These are phyloP conservation scores for Pichia sp. DNA, from an alignment of 1,139 yeast genomes.

Conservation along the genomic window DNA sequence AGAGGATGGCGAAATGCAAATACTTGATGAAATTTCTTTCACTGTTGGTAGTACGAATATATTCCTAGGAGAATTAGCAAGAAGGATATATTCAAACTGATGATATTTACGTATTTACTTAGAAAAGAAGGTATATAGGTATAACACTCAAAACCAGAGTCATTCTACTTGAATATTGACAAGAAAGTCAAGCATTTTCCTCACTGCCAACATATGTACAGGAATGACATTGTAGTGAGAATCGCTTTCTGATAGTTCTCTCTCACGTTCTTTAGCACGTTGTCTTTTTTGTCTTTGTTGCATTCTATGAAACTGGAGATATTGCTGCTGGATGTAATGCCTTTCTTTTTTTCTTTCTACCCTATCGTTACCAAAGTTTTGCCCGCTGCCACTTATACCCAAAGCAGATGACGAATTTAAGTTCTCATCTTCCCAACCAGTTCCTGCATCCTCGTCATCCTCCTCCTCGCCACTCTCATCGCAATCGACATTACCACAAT, in stretches of 20 bases:
- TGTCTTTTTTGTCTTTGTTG: constrained; percentile 17
- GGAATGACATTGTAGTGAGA: constrained; percentile 46
- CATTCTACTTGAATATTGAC: constrained; percentile 42
- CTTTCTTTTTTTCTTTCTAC: constrained; percentile 28
- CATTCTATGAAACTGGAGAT: constrained; percentile 18
- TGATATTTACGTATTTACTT: background rate
- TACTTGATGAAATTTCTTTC: constrained; percentile 1
- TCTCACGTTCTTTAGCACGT: constrained; percentile 8
- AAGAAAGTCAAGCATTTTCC: constrained; percentile 50
- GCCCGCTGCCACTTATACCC: background rate
- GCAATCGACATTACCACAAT: constrained; percentile 33
- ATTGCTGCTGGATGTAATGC: constrained; percentile 17
- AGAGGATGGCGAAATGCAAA: constrained; percentile 3
- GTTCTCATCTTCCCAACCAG: constrained; percentile 13
- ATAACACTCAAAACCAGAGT: too few species aligned
- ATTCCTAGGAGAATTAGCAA: background rate
- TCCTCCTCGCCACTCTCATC: constrained; percentile 32
- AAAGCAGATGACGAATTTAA: constrained; percentile 6
- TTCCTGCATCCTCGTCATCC: constrained; percentile 30
- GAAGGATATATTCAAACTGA: background rate
- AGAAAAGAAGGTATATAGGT: background rate
- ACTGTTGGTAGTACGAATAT: background rate
- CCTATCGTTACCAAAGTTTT: background rate
- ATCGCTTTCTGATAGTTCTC: constrained; percentile 8
- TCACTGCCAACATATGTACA: constrained; percentile 82